Evolutionary conservation across 2,329 filamentous ascomycete genomes (phyloP).

Genomic region (Phialophora chinensis): DNA sequence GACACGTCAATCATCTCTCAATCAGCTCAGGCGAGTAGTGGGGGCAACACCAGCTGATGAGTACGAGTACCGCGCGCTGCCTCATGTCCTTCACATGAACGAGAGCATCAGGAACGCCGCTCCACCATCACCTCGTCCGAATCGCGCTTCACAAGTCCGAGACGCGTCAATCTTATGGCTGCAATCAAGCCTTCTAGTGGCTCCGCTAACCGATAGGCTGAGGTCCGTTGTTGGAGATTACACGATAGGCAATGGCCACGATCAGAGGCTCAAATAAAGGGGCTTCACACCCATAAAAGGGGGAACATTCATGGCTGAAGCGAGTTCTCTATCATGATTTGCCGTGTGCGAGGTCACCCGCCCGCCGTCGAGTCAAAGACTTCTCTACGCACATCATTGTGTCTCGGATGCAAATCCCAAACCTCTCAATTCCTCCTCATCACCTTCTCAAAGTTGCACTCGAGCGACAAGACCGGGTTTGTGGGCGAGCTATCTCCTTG

Average conservation of each 20-base stretch:
- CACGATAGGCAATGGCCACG: slow-evolving; percentile 12
- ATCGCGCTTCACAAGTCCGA: slow-evolving; percentile 17
- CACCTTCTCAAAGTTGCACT: slow-evolving; percentile 1
- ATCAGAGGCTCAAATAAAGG: slow-evolving; percentile 13
- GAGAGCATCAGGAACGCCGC: background rate
- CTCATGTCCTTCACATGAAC: background rate
- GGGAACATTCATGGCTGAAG: slow-evolving; percentile 3
- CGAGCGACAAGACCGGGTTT: background rate
- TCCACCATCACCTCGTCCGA: slow-evolving; percentile 11
- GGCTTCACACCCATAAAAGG: slow-evolving; percentile 14
- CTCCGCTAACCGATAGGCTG: slow-evolving; percentile 27
- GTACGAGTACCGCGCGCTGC: background rate
- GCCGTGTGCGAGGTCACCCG: slow-evolving; percentile 22
- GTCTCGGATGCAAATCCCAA: slow-evolving; percentile 22
- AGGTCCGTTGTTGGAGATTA: slow-evolving; percentile 31
- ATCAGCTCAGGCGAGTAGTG: slow-evolving; percentile 12
- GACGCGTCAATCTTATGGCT: slow-evolving; percentile 30
- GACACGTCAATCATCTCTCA: slow-evolving; percentile 28
- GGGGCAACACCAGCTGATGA: background rate
- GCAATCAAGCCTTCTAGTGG: slow-evolving; percentile 32
- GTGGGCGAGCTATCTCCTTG: slow-evolving; percentile 9
- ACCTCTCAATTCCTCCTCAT: slow-evolving; percentile 1
- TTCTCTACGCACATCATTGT: background rate
- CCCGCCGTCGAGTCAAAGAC: slow-evolving; percentile 4
- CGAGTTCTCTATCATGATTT: slow-evolving; percentile 23